Conservation (phyloP, 176 grass and related monocot genomes). For the Zizania latifolia region DNA sequence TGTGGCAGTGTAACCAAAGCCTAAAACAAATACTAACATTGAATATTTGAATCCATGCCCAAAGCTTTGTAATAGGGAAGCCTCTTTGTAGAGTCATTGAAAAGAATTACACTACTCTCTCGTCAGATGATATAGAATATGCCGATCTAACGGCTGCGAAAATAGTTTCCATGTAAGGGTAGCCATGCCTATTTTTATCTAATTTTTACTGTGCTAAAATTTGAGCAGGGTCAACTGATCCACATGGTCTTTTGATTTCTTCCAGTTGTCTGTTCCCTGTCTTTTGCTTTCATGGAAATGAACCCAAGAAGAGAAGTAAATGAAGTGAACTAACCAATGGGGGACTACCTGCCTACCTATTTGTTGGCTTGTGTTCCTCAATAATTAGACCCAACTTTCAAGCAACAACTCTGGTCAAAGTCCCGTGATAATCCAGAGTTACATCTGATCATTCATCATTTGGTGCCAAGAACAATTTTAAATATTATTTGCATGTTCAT, state of each 20-base stretch:
- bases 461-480: background rate
- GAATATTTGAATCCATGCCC: constrained; percentile 25
- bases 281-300: background rate
- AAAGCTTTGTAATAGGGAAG: background rate
- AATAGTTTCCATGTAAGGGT: background rate
- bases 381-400: constrained; percentile 33
- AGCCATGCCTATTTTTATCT: background rate
- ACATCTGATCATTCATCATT: background rate
- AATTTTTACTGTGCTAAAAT: background rate
- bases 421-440: constrained; percentile 23
- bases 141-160: background rate
- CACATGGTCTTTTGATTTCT: constrained; percentile 41
- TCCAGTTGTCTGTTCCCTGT: constrained; percentile 26
- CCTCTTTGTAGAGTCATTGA: background rate
- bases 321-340: background rate
- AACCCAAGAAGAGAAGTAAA: constrained; percentile 4
- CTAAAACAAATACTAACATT: constrained; percentile 15
- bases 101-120: background rate
- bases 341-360: constrained; percentile 22
- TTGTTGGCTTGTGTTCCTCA: constrained; percentile 40
- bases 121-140: background rate
- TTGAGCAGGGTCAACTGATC: constrained; percentile 36
- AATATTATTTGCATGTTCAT: background rate
- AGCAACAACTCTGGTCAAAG: constrained; percentile 26
- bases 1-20: constrained; percentile 20